Percentiles rank a stretch among this genome's conserved stretches.
These are phyloP conservation scores for Alternaria longipes DNA, from an alignment of 2,329 filamentous ascomycete genomes.

Conservation along the genomic window DNA sequence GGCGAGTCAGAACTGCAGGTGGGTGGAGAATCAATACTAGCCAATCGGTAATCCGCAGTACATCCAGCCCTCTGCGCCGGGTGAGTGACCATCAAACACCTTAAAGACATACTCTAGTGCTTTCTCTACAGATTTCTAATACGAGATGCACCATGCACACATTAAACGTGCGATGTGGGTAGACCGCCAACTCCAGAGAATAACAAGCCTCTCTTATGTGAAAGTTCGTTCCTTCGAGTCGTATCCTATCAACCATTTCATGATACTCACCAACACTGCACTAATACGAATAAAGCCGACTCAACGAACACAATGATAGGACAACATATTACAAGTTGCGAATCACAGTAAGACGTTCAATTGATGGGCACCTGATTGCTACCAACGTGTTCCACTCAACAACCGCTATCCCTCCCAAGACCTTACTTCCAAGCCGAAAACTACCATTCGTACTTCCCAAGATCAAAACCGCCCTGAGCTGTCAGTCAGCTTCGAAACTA, in stretches of 20 bases:
- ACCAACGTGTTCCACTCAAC: conserved; percentile 12
- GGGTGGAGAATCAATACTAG: conserved; percentile 19
- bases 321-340: not conserved
- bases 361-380: not conserved
- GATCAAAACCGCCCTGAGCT: not conserved
- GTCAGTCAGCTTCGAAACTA: not conserved
- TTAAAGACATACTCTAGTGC: too few species aligned
- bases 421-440: conserved; percentile 15
- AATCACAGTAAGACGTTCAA: too few species aligned
- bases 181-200: too few species aligned
- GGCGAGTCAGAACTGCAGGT: conserved; percentile 33
- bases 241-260: too few species aligned
- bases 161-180: too few species aligned
- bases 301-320: not conserved
- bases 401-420: conserved; percentile 22
- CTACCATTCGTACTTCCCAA: conserved; percentile 10
- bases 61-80: conserved; percentile 7
- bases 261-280: too few species aligned
- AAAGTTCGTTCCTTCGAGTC: too few species aligned
- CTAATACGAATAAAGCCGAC: not conserved
- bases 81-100: conserved; percentile 29
- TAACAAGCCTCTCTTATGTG: too few species aligned
- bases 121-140: too few species aligned
- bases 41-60: conserved; percentile 44
- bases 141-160: too few species aligned